Conservation (phyloP, 441 rosid genomes). For the Kokia cookei region DNA sequence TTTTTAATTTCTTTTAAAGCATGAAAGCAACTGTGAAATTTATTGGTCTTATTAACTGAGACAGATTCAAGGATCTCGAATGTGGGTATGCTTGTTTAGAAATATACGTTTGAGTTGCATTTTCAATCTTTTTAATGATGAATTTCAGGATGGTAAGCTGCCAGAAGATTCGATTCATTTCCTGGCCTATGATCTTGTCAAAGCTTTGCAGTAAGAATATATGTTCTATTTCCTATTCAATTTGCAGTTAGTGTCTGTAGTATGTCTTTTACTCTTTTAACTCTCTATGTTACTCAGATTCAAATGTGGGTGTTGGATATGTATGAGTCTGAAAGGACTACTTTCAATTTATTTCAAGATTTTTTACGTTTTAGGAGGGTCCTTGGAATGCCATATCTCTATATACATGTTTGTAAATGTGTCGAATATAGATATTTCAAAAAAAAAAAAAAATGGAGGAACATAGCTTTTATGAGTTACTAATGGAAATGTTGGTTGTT, state of each 20-base stretch:
- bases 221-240: constrained; percentile 5
- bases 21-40: neutral
- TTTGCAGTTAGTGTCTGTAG: neutral
- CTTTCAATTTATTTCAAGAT: neutral
- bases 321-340: too few species aligned
- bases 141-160: constrained; percentile 71
- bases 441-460: neutral
- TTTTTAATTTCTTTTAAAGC: neutral
- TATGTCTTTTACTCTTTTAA: neutral
- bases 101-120: neutral
- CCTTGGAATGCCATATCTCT: neutral
- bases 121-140: constrained; percentile 3
- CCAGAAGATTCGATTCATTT: constrained; percentile 93
- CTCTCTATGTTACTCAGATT: neutral
- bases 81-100: neutral
- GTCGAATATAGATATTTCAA: neutral
- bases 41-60: neutral
- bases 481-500: constrained; percentile 4
- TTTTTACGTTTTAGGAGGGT: neutral
- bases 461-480: constrained; percentile 6
- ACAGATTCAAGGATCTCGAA: neutral
- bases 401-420: neutral
- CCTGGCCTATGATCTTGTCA: constrained; percentile 69
- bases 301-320: neutral
- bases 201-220: constrained; percentile 72